Evolutionary conservation across 2,329 filamentous ascomycete species (phyloP), one percentile per base, ranked within the genome.

Genomic region (Aspergillus brunneoviolaceus): DNA sequence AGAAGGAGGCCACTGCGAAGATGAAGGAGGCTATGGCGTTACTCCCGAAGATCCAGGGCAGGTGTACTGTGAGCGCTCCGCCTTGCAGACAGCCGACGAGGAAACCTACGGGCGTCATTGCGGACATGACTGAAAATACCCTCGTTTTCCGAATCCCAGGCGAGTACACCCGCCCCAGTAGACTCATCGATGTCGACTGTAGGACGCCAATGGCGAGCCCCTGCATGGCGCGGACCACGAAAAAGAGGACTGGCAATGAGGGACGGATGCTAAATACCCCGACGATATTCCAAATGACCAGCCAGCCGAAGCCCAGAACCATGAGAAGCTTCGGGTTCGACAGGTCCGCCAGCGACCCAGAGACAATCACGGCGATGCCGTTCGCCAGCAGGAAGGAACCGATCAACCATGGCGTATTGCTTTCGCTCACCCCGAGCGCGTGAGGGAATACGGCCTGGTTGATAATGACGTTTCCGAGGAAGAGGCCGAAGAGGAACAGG

Each of bases 141-240:
- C 9, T 49, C 2, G 21, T 53, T 12, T 82, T 81, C 25, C 74
- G 68, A 33, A 60, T 60, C 1, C 79, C 79, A 4, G 76, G 76
- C 3, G 71, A 68, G 63, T 81, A 82, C 0, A 77, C 72, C 0
- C 71, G 69, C 0, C 79, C 79, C 5, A 82, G 64, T 7, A 82
- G 67, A 10, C 78, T 80, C 52, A 83, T 69, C 1, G 70, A 77
- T 57, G 80, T 81, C 0, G 81, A 80, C 11, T 82, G 67, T 21
- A 77, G 56, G n/a, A 82, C 74, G 0, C 79, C 76, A 0, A 80
- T 77, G 0, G 80, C 79, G 14, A 82, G 77, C 0, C 80, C 81
- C 33, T 73, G 69, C 70, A 74, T 69, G 12, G 69, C 70, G 6
- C 72, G 66, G 47, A 76, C 71, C 35, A 68, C 66, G 58, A 73